phyloP scores from a whole-genome alignment of 2,329 filamentous ascomycete genomes.

The Passalora sequoiae region DNA sequence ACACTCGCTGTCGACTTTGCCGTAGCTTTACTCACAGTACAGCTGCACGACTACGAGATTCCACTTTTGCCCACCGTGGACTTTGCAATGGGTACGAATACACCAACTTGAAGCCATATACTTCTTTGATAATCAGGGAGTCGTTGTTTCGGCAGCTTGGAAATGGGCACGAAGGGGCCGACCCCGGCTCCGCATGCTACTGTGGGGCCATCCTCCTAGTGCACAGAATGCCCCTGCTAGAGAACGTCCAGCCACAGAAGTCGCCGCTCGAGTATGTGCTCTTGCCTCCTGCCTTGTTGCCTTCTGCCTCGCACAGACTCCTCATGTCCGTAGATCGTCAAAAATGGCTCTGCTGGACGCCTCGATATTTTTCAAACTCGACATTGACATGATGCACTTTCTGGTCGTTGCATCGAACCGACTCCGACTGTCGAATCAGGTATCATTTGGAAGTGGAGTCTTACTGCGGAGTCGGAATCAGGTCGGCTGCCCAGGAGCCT shows the following conservation, averaged over 20 bases:
- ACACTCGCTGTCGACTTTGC: no score
- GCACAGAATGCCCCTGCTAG: no score
- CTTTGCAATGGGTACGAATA: no score
- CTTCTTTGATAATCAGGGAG: no score
- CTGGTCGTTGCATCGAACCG: slow-evolving; percentile 4
- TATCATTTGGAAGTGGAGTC: background rate
- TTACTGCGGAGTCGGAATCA: background rate
- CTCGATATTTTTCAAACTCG: slow-evolving; percentile 17
- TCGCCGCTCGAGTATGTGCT: slow-evolving; percentile 5
- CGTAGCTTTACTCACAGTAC: no score
- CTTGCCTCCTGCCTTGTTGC: slow-evolving; percentile 13
- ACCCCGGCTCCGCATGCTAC: no score
- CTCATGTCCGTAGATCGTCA: slow-evolving; percentile 16
- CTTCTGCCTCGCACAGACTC: slow-evolving; percentile 13
- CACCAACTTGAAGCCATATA: no score
- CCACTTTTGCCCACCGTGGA: no score
- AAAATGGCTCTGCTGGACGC: slow-evolving; percentile 8
- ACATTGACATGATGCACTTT: slow-evolving; percentile 5
- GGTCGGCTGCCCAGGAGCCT: background rate
- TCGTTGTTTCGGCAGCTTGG: no score
- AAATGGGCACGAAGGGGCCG: no score
- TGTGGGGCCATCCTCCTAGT: no score
- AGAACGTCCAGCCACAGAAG: background rate
- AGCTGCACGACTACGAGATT: no score
- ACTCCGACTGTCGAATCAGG: slow-evolving; percentile 18